Evolutionary conservation across 202 grass and related monocot genomes (phyloP).

Genomic region (Elaeis oleifera): DNA sequence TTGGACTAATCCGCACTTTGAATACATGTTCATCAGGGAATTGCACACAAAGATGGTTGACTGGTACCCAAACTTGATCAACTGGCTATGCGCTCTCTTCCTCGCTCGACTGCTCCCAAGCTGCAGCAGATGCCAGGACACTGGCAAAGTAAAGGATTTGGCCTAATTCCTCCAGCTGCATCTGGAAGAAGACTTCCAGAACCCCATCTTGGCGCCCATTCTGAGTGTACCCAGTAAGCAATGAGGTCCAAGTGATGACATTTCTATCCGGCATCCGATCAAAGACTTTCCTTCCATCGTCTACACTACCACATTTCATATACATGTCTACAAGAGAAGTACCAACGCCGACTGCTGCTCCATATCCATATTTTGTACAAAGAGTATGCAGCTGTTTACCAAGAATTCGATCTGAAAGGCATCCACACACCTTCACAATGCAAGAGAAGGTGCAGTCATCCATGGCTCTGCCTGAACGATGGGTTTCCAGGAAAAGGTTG

Average conservation of each 20-base stretch:
- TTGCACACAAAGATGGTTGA: constrained; percentile 27
- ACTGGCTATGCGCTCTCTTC: constrained; percentile 26
- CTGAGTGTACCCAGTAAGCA: constrained; percentile 28
- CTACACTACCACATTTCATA: constrained; percentile 31
- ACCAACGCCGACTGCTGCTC: constrained; percentile 12
- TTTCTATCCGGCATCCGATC: constrained; percentile 37
- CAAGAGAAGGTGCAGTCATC: constrained; percentile 15
- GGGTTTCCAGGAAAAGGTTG: constrained; percentile 16
- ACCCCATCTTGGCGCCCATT: constrained; percentile 1
- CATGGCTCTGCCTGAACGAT: background rate
- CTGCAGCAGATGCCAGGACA: constrained; percentile 29
- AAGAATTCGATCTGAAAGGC: constrained; percentile 16
- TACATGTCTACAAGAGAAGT: constrained; percentile 36
- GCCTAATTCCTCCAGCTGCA: constrained; percentile 28
- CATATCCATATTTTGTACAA: constrained; percentile 22
- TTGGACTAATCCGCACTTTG: constrained; percentile 28
- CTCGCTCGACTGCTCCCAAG: constrained; percentile 8
- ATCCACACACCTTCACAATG: constrained; percentile 24
- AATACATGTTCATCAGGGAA: constrained; percentile 50
- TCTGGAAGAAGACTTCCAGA: constrained; percentile 33
- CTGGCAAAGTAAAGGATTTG: constrained; percentile 23
- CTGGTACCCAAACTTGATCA: constrained; percentile 35
- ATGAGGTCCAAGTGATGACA: constrained; percentile 23
- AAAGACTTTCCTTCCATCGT: constrained; percentile 27
- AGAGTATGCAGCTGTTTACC: constrained; percentile 42